Evolutionary conservation across 371 early-diverging fungal species (phyloP).

Genomic region (Saksenaea oblongispora): DNA sequence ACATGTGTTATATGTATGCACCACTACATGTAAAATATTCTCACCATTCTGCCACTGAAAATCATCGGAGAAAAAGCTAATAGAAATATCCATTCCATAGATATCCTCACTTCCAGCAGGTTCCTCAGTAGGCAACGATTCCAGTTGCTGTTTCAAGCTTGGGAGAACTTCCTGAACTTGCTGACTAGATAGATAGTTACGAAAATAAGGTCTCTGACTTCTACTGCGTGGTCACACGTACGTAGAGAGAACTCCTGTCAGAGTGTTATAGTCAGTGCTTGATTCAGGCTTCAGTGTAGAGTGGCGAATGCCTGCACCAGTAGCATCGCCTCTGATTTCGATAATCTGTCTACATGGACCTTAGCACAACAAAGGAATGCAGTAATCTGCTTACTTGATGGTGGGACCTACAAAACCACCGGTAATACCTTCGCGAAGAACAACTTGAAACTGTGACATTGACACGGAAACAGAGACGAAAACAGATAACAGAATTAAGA

Average conservation of each 20-base stretch:
- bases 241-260: constrained; percentile 29
- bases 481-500: constrained; percentile 1
- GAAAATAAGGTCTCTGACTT: background rate
- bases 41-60: constrained; percentile 55
- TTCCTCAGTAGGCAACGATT: constrained; percentile 37
- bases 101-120: constrained; percentile 53
- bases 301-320: constrained; percentile 35
- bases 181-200: background rate
- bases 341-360: constrained; percentile 30
- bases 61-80: constrained; percentile 37
- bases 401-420: constrained; percentile 48
- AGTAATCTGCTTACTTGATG: constrained; percentile 34
- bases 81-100: constrained; percentile 46
- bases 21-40: background rate
- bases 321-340: constrained; percentile 36
- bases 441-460: constrained; percentile 28
- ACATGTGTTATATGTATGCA: background rate
- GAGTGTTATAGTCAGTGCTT: constrained; percentile 31
- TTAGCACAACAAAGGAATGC: background rate
- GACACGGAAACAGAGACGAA: background rate
- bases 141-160: constrained; percentile 23
- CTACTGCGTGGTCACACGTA: constrained; percentile 15
- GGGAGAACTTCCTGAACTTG: background rate
- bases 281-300: constrained; percentile 34
- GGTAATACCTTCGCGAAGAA: constrained; percentile 44